These are phyloP conservation scores for Globisporangium nodosum DNA, from an alignment of 352 stramenopile genomes.

Conservation along the genomic window DNA sequence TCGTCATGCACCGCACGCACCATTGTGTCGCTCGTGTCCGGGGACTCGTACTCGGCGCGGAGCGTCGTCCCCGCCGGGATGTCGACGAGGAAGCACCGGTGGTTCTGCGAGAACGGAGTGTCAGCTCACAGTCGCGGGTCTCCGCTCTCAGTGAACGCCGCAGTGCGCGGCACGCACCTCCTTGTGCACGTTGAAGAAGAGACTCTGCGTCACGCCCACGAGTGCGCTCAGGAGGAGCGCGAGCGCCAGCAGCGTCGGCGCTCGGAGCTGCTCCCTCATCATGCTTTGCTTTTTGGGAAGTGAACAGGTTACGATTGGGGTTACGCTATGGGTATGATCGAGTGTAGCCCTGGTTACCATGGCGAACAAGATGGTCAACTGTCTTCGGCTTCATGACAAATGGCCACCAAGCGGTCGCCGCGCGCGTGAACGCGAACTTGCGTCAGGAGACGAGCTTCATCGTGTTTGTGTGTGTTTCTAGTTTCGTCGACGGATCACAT, in stretches of 20 bases:
- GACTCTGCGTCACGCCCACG: slow-evolving; percentile 16
- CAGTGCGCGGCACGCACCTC: slow-evolving; percentile 22
- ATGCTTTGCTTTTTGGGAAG: too few species aligned
- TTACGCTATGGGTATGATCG: too few species aligned
- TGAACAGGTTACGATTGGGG: too few species aligned
- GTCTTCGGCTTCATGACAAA: too few species aligned
- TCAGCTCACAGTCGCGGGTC: background rate
- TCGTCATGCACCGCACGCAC: slow-evolving; percentile 14
- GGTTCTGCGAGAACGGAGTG: slow-evolving; percentile 26
- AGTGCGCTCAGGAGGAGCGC: slow-evolving; percentile 16
- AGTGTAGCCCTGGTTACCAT: too few species aligned
- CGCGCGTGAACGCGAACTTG: too few species aligned
- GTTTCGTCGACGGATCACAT: too few species aligned
- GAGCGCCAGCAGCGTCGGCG: slow-evolving; percentile 15
- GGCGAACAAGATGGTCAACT: too few species aligned
- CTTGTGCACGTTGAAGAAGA: slow-evolving; percentile 62
- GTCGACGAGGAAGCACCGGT: slow-evolving; percentile 79
- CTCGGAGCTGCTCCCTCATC: background rate
- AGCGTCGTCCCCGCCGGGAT: slow-evolving; percentile 72
- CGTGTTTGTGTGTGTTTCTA: too few species aligned
- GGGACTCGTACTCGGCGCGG: slow-evolving; percentile 78
- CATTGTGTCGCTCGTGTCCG: slow-evolving; percentile 76
- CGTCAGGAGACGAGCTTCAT: too few species aligned
- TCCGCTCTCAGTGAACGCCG: background rate
- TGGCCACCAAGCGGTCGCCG: too few species aligned